Conservation (phyloP, 1,284 basidiomycete species). For the Exobasidium cylindrosporum region DNA sequence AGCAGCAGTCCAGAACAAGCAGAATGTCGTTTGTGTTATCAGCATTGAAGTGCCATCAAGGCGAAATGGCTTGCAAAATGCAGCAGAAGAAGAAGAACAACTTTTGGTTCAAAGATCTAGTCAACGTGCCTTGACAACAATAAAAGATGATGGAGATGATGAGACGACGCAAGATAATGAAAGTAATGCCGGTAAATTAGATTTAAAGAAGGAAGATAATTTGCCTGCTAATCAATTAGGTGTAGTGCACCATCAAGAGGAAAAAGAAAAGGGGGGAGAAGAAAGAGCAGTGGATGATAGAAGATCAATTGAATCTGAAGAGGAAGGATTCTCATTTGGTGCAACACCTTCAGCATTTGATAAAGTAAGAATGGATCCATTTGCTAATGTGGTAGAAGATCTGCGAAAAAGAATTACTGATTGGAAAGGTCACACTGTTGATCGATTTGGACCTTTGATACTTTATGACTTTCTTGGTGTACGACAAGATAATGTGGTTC, state of each 20-base stretch:
- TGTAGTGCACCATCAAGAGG: slow-evolving; percentile 14
- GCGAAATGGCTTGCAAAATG: slow-evolving; percentile 55
- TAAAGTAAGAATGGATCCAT: slow-evolving; percentile 57
- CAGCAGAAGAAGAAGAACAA: background rate
- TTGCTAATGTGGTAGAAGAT: slow-evolving; percentile 77
- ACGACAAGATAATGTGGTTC: slow-evolving; percentile 76
- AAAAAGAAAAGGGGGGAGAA: slow-evolving; percentile 4
- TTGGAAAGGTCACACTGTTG: slow-evolving; percentile 87
- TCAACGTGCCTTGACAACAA: background rate
- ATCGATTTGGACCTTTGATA: slow-evolving; percentile 74
- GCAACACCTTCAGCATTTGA: slow-evolving; percentile 32
- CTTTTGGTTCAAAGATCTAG: background rate
- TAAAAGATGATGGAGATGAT: background rate
- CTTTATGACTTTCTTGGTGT: slow-evolving; percentile 89
- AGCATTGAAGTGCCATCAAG: slow-evolving; percentile 80
- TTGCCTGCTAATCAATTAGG: background rate
- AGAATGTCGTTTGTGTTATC: slow-evolving; percentile 81
- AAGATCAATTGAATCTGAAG: slow-evolving; percentile 17
- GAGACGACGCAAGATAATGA: background rate
- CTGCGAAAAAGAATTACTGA: slow-evolving; percentile 81
- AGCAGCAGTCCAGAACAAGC: slow-evolving; percentile 60
- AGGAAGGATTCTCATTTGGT: slow-evolving; percentile 31
- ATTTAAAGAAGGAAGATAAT: background rate
- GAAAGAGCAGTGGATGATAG: too few relatives aligned
- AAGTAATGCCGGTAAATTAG: background rate